A percentile compares a stretch with the other conserved stretches of the same genome.
phyloP scores from a whole-genome alignment of 768 basidiomycete genomes.

The Pisolithus sp. region DNA sequence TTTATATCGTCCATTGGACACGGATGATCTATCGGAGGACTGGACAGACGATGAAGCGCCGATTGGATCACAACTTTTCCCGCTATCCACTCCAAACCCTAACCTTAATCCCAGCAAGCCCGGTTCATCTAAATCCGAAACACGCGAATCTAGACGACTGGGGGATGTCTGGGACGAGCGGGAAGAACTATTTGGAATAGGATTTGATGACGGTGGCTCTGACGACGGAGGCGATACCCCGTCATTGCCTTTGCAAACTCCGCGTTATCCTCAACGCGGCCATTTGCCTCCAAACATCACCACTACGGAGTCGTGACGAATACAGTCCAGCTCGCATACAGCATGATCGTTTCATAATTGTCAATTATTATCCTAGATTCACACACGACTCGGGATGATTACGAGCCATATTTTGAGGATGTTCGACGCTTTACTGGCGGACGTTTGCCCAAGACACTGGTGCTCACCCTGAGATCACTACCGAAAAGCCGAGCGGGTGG shows the following conservation, averaged over 20 bases:
- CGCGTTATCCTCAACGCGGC: slow-evolving; percentile 1
- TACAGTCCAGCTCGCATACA: slow-evolving; percentile 20
- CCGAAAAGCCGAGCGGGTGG: no score
- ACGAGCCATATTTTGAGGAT: no score
- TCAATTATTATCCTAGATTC: not conserved
- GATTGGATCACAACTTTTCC: slow-evolving; percentile 51
- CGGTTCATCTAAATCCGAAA: slow-evolving; percentile 23
- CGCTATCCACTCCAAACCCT: slow-evolving; percentile 32
- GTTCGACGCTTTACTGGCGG: no score
- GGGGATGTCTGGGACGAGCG: slow-evolving; percentile 72
- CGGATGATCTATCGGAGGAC: slow-evolving; percentile 45
- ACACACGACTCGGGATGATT: no score
- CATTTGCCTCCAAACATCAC: slow-evolving; percentile 23
- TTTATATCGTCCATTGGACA: slow-evolving; percentile 66
- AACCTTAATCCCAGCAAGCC: slow-evolving; percentile 12
- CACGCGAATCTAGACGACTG: slow-evolving; percentile 32
- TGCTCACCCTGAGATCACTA: no score
- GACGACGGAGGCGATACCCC: slow-evolving; percentile 31
- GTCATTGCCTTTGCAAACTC: slow-evolving; percentile 1
- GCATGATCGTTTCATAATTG: slow-evolving; percentile 10
- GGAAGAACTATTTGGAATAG: slow-evolving; percentile 69
- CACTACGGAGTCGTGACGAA: slow-evolving; percentile 19
- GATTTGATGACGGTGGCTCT: slow-evolving; percentile 50
- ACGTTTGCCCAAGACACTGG: no score
- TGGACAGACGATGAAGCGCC: slow-evolving; percentile 36